Conservation (phyloP, 2,329 filamentous ascomycete genomes). For the Metarhizium guizhouense region DNA sequence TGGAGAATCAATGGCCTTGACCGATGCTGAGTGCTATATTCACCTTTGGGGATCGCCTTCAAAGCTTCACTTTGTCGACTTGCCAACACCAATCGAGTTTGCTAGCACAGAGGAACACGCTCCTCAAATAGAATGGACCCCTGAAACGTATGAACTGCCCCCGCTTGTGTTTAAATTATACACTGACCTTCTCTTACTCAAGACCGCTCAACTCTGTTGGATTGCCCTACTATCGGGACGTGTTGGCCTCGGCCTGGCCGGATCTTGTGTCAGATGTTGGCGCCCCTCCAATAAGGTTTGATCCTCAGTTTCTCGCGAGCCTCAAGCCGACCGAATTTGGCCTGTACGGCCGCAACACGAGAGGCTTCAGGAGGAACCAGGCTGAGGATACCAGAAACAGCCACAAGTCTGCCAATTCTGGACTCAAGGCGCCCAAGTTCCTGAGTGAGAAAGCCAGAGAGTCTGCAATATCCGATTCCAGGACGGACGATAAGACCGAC, state of each 20-base stretch:
- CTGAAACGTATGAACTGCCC: constrained; percentile 50
- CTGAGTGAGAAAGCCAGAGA: constrained; percentile 86
- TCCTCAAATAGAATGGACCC: constrained; percentile 56
- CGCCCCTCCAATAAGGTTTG: constrained; percentile 67
- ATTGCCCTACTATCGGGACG: constrained; percentile 88
- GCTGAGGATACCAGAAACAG: constrained; percentile 64
- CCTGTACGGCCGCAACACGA: constrained; percentile 68
- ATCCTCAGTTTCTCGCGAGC: constrained; percentile 57
- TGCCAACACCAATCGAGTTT: constrained; percentile 69
- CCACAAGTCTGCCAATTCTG: constrained; percentile 50
- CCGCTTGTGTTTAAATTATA: background rate
- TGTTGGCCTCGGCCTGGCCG: constrained; percentile 83
- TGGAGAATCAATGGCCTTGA: constrained; percentile 74
- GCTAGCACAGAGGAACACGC: constrained; percentile 54
- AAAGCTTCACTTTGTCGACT: constrained; percentile 81
- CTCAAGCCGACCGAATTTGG: constrained; percentile 68
- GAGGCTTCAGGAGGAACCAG: constrained; percentile 70
- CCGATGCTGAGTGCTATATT: constrained; percentile 68
- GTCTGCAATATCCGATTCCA: constrained; percentile 36
- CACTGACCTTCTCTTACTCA: constrained; percentile 6
- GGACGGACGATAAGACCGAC: constrained; percentile 33
- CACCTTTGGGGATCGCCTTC: constrained; percentile 83
- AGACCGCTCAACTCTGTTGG: constrained; percentile 78
- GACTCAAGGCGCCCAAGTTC: constrained; percentile 74
- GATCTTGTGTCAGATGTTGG: constrained; percentile 79